phyloP scores from a whole-genome alignment of 139 green algal species.

The Nannochloris sp. region DNA sequence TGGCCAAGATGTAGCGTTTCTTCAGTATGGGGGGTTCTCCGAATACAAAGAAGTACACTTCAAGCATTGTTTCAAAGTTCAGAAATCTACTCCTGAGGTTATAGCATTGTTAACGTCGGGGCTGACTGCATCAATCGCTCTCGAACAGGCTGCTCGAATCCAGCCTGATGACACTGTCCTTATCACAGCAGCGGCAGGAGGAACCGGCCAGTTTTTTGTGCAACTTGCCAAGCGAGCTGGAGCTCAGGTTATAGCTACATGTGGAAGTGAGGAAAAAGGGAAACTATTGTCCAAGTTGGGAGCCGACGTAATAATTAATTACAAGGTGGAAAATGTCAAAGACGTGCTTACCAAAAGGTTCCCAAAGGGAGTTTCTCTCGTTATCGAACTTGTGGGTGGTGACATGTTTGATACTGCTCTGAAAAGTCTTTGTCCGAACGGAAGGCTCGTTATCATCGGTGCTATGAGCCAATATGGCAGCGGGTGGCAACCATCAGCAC shows the following conservation, averaged over 20 bases:
- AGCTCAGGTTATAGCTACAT: slow-evolving; percentile 80
- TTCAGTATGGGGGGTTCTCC: slow-evolving; percentile 62
- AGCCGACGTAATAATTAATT: slow-evolving; percentile 76
- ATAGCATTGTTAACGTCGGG: slow-evolving; percentile 75
- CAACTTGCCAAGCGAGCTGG: slow-evolving; percentile 82
- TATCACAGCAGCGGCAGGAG: slow-evolving; percentile 83
- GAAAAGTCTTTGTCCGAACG: slow-evolving; percentile 45
- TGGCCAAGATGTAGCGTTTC: slow-evolving; percentile 48
- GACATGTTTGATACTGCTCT: slow-evolving; percentile 64
- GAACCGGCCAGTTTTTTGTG: slow-evolving; percentile 89
- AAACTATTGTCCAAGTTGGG: slow-evolving; percentile 63
- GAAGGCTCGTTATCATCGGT: slow-evolving; percentile 68
- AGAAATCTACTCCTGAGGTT: slow-evolving; percentile 39
- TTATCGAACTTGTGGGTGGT: slow-evolving; percentile 63
- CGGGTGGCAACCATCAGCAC: slow-evolving; percentile 21
- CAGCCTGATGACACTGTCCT: slow-evolving; percentile 66
- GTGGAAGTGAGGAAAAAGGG: slow-evolving; percentile 64
- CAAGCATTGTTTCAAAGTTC: slow-evolving; percentile 36
- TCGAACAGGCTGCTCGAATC: slow-evolving; percentile 41
- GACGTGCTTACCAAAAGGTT: slow-evolving; percentile 52
- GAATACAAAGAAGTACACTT: slow-evolving; percentile 33
- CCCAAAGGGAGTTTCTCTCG: slow-evolving; percentile 48
- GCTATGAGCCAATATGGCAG: slow-evolving; percentile 48
- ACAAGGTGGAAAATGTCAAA: slow-evolving; percentile 44
- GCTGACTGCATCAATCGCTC: slow-evolving; percentile 76